Conservation (phyloP, 805 yeast species). For the Saccharomycopsis javanensis region DNA sequence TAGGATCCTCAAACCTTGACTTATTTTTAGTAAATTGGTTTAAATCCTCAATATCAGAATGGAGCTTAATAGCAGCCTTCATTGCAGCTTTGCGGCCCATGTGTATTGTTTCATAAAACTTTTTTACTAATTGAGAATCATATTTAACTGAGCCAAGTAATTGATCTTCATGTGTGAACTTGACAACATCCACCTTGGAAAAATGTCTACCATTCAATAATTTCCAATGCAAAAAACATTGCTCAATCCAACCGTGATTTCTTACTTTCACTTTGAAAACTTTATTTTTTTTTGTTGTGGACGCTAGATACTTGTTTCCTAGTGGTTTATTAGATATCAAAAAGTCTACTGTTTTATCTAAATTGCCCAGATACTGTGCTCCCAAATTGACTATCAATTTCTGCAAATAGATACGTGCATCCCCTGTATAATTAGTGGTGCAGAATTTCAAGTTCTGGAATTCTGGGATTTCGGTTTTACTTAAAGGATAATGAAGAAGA, state of each 20-base stretch:
- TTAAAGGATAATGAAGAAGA: conserved; percentile 62
- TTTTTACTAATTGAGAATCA: conserved; percentile 2
- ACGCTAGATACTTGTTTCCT: conserved; percentile 74
- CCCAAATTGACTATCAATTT: conserved; percentile 59
- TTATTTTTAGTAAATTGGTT: conserved; percentile 44
- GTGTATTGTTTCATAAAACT: conserved; percentile 13
- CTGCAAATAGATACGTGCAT: conserved; percentile 65
- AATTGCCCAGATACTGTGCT: conserved; percentile 59
- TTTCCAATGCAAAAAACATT: conserved; percentile 58
- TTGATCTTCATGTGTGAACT: conserved; percentile 26
- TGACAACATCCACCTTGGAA: conserved; percentile 31
- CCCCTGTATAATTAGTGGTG: conserved; percentile 78
- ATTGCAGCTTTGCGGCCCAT: conserved; percentile 49
- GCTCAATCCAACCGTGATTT: conserved; percentile 86
- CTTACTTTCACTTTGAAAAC: conserved; percentile 56
- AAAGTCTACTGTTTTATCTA: conserved; percentile 59
- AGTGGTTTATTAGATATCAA: conserved; percentile 54
- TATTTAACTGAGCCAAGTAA: conserved; percentile 18
- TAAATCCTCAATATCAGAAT: conserved; percentile 57
- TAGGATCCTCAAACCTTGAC: conserved; percentile 1
- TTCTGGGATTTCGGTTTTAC: conserved; percentile 38
- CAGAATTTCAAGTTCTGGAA: conserved; percentile 49
- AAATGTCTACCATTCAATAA: conserved; percentile 32
- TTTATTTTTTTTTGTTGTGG: conserved; percentile 28
- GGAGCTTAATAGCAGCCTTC: conserved; percentile 57